A percentile compares a stretch with the other conserved stretches of the same genome.
Conservation (phyloP, 768 basidiomycete genomes). For the Antrodiella citrinella region DNA sequence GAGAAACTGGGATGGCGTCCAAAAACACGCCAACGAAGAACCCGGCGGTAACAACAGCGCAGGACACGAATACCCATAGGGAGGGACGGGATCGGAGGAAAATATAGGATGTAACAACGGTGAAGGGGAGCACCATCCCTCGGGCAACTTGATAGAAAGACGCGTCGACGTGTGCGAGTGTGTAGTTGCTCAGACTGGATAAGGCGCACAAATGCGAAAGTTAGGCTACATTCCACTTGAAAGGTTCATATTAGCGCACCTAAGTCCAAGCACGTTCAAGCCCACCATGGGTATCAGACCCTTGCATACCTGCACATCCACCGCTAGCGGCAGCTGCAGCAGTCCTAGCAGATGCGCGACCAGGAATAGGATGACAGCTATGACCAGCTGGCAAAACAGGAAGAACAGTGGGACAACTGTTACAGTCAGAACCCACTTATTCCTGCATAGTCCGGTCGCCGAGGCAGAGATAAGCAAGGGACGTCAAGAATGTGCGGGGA, state of each 20-base stretch:
- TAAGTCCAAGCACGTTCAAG: conserved; percentile 78
- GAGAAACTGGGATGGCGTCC: conserved; percentile 51
- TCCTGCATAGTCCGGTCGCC: conserved; percentile 34
- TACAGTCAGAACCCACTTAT: conserved; percentile 84
- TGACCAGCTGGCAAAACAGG: conserved; percentile 70
- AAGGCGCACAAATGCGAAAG: neutral
- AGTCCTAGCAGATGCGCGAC: conserved; percentile 53
- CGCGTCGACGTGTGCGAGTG: conserved; percentile 88
- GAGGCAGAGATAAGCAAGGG: conserved; percentile 5
- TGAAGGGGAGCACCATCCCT: conserved; percentile 89
- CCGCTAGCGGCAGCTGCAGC: conserved; percentile 55
- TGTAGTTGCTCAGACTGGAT: conserved; percentile 78
- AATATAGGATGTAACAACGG: conserved; percentile 78
- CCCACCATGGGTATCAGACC: conserved; percentile 68
- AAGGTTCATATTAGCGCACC: conserved; percentile 33
- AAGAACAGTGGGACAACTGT: conserved; percentile 80
- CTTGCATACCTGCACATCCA: conserved; percentile 59
- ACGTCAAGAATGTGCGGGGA: conserved; percentile 6
- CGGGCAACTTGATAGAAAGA: conserved; percentile 96
- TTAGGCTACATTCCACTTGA: too few species aligned
- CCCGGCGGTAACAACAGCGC: conserved; percentile 79
- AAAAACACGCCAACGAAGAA: conserved; percentile 88
- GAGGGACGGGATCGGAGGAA: conserved; percentile 74
- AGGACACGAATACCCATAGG: conserved; percentile 62
- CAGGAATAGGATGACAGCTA: conserved; percentile 68